Conservation (phyloP, 352 stramenopile species). For the Aphanomyces stellatus region DNA sequence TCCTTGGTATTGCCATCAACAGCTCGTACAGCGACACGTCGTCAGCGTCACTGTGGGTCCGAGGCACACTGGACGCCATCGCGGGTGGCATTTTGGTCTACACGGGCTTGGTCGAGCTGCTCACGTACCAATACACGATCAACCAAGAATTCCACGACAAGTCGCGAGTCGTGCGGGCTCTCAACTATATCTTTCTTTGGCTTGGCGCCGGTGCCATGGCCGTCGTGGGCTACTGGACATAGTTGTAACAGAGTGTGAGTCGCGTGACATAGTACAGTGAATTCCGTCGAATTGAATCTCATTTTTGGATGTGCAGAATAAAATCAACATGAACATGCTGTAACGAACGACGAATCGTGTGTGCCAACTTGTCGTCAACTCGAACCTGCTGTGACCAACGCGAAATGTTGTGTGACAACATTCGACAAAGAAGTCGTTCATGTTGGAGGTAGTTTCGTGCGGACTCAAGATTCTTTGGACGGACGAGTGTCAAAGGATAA, state of each 20-base stretch:
- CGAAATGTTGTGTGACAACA: no score
- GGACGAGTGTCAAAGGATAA: no score
- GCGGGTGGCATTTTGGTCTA: conserved; percentile 61
- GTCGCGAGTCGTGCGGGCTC: neutral
- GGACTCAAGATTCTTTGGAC: no score
- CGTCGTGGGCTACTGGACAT: conserved; percentile 1
- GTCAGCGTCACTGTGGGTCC: conserved; percentile 39
- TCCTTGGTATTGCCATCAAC: conserved; percentile 46
- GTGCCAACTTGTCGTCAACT: no score
- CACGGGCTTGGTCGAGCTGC: conserved; percentile 48
- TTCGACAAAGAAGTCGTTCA: no score
- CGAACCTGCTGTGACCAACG: no score
- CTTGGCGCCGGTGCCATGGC: neutral
- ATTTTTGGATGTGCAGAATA: no score
- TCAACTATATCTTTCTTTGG: neutral
- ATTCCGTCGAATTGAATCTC: no score
- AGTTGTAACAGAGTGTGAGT: neutral
- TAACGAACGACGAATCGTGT: no score
- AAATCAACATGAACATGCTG: no score
- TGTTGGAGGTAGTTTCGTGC: no score
- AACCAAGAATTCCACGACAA: conserved; percentile 37
- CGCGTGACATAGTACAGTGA: no score
- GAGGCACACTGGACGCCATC: conserved; percentile 56
- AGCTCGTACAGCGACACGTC: conserved; percentile 43
- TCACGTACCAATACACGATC: conserved; percentile 67